These are phyloP conservation scores for Ustilago nuda DNA, from an alignment of 1,284 basidiomycete genomes.

Conservation along the genomic window DNA sequence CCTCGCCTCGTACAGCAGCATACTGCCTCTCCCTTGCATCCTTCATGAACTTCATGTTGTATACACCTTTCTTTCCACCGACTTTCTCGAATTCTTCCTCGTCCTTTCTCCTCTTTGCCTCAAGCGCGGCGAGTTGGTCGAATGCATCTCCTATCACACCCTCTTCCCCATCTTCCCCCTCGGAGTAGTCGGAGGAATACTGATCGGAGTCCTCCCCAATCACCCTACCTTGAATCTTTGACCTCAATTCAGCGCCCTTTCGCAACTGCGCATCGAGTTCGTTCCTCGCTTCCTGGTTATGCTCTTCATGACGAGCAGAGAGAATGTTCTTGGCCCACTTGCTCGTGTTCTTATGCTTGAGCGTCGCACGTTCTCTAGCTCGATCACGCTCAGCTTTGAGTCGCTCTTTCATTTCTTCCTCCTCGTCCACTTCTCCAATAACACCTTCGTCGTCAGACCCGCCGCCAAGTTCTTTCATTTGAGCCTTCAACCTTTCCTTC, in stretches of 20 bases:
- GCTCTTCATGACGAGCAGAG: conserved; percentile 39
- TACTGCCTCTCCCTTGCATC: conserved; percentile 63
- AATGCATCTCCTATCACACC: conserved; percentile 38
- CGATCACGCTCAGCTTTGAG: conserved; percentile 79
- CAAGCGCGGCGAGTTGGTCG: conserved; percentile 57
- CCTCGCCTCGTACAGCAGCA: conserved; percentile 43
- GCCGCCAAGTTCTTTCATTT: conserved; percentile 70
- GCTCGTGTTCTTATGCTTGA: conserved; percentile 69
- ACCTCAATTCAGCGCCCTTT: conserved; percentile 51
- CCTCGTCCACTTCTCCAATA: conserved; percentile 60
- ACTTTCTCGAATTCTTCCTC: conserved; percentile 46
- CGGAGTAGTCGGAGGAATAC: conserved; percentile 22
- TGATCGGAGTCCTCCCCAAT: conserved; percentile 39
- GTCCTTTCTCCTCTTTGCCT: conserved; percentile 33
- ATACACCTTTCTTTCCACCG: conserved; percentile 60
- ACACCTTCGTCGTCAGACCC: conserved; percentile 69
- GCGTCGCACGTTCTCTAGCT: conserved; percentile 63
- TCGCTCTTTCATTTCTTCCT: conserved; percentile 71
- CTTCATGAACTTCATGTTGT: conserved; percentile 69
- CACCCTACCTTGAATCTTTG: conserved; percentile 57
- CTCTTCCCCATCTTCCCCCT: conserved; percentile 1
- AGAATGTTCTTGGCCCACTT: conserved; percentile 66
- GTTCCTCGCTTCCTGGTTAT: conserved; percentile 54
- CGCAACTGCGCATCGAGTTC: conserved; percentile 63
- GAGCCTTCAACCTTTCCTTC: conserved; percentile 73